Percentiles rank a stretch among this genome's conserved stretches.
Evolutionary conservation across 73 alveolate genomes (phyloP).

Genomic region (Paraurostyla sp.): DNA sequence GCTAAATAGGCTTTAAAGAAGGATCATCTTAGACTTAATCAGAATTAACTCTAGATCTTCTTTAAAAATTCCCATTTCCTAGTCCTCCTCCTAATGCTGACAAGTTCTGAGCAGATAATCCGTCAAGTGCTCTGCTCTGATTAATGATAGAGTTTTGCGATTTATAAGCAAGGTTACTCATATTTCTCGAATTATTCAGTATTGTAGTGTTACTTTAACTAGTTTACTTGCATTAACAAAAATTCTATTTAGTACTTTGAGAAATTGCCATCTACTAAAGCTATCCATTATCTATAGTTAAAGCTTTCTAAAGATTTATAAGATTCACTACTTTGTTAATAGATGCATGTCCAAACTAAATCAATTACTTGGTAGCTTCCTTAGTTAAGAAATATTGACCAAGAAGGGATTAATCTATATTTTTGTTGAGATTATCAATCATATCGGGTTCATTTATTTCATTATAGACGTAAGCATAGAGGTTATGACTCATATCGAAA

Average conservation of each 20-base stretch:
- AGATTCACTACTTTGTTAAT: slow-evolving; percentile 15
- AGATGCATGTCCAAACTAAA: slow-evolving; percentile 37
- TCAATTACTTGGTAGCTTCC: slow-evolving; percentile 46
- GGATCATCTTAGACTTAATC: slow-evolving; percentile 38
- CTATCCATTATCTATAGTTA: not conserved
- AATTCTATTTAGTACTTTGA: not conserved
- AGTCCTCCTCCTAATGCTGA: not conserved
- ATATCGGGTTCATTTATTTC: slow-evolving; percentile 23
- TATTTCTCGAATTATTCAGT: not conserved
- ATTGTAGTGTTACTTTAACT: not conserved
- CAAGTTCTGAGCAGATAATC: not conserved
- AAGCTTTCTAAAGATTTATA: slow-evolving; percentile 25
- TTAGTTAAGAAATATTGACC: slow-evolving; percentile 46
- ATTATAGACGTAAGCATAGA: slow-evolving; percentile 39
- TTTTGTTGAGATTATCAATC: not conserved
- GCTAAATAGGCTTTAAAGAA: slow-evolving; percentile 22
- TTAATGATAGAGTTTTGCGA: not conserved
- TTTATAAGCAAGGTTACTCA: not conserved
- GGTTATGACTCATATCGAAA: slow-evolving; percentile 6
- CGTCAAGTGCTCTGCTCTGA: not conserved
- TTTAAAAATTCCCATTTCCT: not conserved
- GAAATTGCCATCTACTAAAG: not conserved
- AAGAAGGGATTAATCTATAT: slow-evolving; percentile 40
- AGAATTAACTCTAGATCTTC: slow-evolving; percentile 40
- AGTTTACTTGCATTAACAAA: not conserved